phyloP scores from a whole-genome alignment of 257 asterid genomes.

The Gardenia jasminoides region DNA sequence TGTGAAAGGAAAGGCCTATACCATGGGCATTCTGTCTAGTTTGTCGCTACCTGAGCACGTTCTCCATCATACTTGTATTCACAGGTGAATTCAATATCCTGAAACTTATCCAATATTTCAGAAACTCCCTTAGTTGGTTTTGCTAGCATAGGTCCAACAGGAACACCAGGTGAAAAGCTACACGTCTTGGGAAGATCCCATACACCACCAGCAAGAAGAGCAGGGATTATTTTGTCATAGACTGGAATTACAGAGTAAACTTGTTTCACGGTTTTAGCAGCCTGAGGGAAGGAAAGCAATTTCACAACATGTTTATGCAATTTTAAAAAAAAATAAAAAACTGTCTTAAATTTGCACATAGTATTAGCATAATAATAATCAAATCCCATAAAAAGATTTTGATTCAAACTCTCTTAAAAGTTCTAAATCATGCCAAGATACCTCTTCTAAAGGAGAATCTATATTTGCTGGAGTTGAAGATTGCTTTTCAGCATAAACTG shows the following conservation, averaged over 20 bases:
- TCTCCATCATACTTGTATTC: conserved; percentile 99
- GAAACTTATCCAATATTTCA: conserved; percentile 92
- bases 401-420: neutral
- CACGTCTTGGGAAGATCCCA: conserved; percentile 87
- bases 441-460: conserved; percentile 75
- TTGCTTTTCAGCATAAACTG: conserved; percentile 63
- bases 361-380: neutral
- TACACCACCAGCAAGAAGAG: conserved; percentile 87
- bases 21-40: neutral
- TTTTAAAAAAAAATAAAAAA: neutral
- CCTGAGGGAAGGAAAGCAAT: conserved; percentile 47
- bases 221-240: conserved; percentile 74
- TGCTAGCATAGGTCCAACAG: conserved; percentile 97
- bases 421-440: conserved; percentile 22
- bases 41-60: conserved; percentile 84
- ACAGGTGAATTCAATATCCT: conserved; percentile 83
- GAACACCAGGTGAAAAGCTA: conserved; percentile 84
- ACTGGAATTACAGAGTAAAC: conserved; percentile 90
- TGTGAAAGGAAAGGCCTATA: conserved; percentile 1
- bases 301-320: conserved; percentile 9
- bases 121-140: conserved; percentile 95
- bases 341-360: neutral
- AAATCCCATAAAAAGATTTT: neutral
- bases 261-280: conserved; percentile 85
- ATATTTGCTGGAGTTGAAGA: conserved; percentile 54